A percentile compares a stretch with the other conserved stretches of the same genome.
These are phyloP conservation scores for Kondoa subrosea DNA, from an alignment of 768 basidiomycete genomes.

Conservation along the genomic window DNA sequence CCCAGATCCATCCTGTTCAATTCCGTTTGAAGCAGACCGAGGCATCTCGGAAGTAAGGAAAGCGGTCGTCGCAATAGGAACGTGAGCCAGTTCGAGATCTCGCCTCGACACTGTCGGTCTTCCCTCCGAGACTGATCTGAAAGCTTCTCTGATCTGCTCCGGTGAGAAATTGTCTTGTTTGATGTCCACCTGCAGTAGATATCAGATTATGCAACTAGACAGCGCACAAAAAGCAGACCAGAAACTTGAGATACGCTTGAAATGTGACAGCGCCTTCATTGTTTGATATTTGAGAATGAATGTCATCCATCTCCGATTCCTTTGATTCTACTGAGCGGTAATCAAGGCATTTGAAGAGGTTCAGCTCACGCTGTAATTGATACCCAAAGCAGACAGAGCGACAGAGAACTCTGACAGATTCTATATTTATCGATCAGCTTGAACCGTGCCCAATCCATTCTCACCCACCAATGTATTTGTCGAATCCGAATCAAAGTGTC, in stretches of 20 bases:
- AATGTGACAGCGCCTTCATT: conserved; percentile 32
- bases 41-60: conserved; percentile 78
- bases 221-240: conserved; percentile 40
- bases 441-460: too few species aligned
- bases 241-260: conserved; percentile 81
- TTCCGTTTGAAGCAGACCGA: conserved; percentile 17
- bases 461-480: conserved; percentile 54
- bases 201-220: not conserved
- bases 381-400: conserved; percentile 81
- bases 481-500: conserved; percentile 88
- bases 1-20: not conserved
- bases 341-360: conserved; percentile 62
- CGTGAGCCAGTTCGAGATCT: conserved; percentile 65
- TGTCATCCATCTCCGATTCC: not conserved
- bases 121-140: conserved; percentile 74
- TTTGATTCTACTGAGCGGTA: conserved; percentile 35
- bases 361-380: conserved; percentile 70
- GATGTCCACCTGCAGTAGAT: conserved; percentile 57
- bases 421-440: too few species aligned
- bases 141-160: conserved; percentile 79
- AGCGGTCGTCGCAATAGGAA: conserved; percentile 56
- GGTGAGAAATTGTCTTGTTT: conserved; percentile 87
- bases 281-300: conserved; percentile 1
- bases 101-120: conserved; percentile 92
- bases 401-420: conserved; percentile 69